These are phyloP conservation scores for Aspergillus sp. DNA, from an alignment of 2,329 filamentous ascomycete species.

Conservation along the genomic window DNA sequence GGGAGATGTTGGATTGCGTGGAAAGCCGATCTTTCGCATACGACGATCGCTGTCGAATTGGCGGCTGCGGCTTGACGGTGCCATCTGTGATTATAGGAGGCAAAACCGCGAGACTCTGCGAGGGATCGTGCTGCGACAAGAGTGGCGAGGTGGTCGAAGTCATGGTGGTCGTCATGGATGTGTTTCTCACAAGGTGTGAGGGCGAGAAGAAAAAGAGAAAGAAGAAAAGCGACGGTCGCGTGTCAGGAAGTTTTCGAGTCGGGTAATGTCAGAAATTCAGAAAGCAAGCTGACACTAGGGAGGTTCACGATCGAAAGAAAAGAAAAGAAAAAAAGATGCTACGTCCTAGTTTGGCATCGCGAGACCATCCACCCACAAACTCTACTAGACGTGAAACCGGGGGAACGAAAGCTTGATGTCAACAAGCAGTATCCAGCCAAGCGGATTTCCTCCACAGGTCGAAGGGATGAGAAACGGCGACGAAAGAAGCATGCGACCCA, in stretches of 20 bases:
- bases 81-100: constrained; percentile 54
- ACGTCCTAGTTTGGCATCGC: constrained; percentile 37
- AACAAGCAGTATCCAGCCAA: constrained; percentile 2
- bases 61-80: constrained; percentile 58
- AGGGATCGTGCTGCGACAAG: constrained; percentile 27
- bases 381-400: constrained; percentile 4
- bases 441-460: constrained; percentile 5
- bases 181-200: constrained; percentile 5
- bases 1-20: constrained; percentile 74
- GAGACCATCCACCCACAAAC: constrained; percentile 26
- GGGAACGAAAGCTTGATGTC: background rate
- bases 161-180: constrained; percentile 34
- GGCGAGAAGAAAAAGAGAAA: constrained; percentile 1
- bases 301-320: constrained; percentile 16
- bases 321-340: constrained; percentile 19
- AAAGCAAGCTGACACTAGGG: constrained; percentile 16
- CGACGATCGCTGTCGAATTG: constrained; percentile 67
- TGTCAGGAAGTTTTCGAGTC: constrained; percentile 11
- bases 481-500: constrained; percentile 14
- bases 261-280: constrained; percentile 19
- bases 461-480: constrained; percentile 9
- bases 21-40: constrained; percentile 79
- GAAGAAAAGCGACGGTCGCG: constrained; percentile 10
- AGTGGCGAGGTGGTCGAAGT: constrained; percentile 36
- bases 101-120: constrained; percentile 31